A percentile compares a stretch with the other conserved stretches of the same genome.
Evolutionary conservation across 78 protist genomes (phyloP).

Genomic region (Planoprotostelium fungivorum): DNA sequence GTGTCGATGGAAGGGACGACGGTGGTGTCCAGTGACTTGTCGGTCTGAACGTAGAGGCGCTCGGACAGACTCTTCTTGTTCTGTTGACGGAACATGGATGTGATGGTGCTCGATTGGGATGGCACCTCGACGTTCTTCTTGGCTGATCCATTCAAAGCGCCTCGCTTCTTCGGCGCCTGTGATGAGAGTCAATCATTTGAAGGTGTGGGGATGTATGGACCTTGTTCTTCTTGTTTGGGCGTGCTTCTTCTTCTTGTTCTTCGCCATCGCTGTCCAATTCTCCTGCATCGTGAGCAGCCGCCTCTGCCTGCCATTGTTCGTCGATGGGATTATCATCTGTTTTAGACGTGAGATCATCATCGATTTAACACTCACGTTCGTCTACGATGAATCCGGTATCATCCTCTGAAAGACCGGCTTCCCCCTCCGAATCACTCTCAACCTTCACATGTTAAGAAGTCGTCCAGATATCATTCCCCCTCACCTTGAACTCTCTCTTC

Average conservation of each 20-base stretch:
- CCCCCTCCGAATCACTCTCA: not conserved
- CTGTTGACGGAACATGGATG: not conserved
- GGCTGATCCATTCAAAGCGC: not conserved
- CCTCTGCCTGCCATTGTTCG: not conserved
- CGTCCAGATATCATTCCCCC: not conserved
- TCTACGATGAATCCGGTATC: not conserved
- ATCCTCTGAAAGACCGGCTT: not conserved
- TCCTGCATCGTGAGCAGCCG: not conserved
- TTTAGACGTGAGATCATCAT: not conserved
- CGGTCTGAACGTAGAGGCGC: not conserved
- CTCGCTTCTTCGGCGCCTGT: not conserved
- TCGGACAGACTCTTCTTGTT: not conserved
- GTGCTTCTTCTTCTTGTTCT: not conserved
- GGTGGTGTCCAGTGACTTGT: not conserved
- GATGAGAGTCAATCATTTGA: not conserved
- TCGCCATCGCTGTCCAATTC: not conserved
- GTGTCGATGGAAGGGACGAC: not conserved
- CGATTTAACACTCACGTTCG: not conserved
- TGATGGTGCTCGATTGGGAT: not conserved
- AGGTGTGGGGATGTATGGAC: not conserved
- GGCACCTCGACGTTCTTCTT: not conserved
- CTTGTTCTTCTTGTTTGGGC: not conserved
- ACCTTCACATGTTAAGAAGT: not conserved
- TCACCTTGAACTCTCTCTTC: not conserved
- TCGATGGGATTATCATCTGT: not conserved